Evolutionary conservation across 805 yeast species (phyloP), one percentile per base, ranked within the genome.

Genomic region (Starmerella sirachaensis): DNA sequence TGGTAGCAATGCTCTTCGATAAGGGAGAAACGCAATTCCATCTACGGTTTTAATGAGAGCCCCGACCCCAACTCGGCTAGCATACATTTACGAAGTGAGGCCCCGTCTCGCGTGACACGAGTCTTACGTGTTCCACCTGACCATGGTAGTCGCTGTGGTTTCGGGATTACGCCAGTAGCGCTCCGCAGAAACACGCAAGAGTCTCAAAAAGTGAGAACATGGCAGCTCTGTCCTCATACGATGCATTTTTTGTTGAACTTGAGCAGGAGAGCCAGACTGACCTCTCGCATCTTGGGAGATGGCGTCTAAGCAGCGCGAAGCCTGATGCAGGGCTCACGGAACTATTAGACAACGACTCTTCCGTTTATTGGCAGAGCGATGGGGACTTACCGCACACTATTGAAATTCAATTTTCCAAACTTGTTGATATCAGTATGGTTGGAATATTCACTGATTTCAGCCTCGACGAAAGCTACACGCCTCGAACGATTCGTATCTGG

Each of bases 391-490:
- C 97, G 0, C 99, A 91, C 59, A 65, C 62, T 19, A 63, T 91
- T 5, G 80, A 80, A 32, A 70, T 84, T 2, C 85, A 75, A 51
- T 91, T 91, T 57, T 67, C 85, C 21, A 85, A 80, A 51, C 67
- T 73, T 34, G 93, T 85, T 4, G 65, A 74, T 16, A 60, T 91
- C 3, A 73, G 76, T 35, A 58, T 81, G 36, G 59, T 91, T 1
- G 74, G 84, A 0, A 52, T 91, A 5, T 91, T 74, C 58, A 69
- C 80, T 16, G 82, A 86, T 49, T 74, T 69, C 49, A 56, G 63
- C 3, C 60, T 72, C 4, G 98, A 91, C 57, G 97, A 91, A 56
- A 80, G 94, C 16, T 91, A 93, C 54, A 85, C 98, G 0, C 99
- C 99, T 1, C 68, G 76, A 9, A 68, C 67, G 44, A 66, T 85